Percentiles rank a stretch among this genome's conserved stretches.
phyloP scores from a whole-genome alignment of 179 eudicot genomes.

The Amaranthus tricolor region DNA sequence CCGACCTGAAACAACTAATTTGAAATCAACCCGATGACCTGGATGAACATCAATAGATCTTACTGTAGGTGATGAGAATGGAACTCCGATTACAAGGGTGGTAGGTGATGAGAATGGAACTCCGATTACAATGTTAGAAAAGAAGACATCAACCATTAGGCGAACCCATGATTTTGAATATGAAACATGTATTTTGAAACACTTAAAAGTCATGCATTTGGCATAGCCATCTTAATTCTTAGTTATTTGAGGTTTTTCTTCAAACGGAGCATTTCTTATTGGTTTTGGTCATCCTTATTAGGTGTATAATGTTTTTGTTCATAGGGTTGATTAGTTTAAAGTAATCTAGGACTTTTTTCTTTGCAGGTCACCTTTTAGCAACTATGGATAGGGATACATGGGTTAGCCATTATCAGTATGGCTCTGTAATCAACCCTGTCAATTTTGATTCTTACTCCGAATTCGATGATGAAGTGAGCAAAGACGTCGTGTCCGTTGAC shows the following conservation, averaged over 20 bases:
- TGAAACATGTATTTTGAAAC: background rate
- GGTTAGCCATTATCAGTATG: constrained; percentile 49
- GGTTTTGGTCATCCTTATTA: background rate
- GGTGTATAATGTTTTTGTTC: background rate
- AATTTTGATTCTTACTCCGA: constrained; percentile 49
- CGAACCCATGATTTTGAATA: too few relatives aligned
- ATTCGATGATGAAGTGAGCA: constrained; percentile 39
- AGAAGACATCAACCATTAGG: too few relatives aligned
- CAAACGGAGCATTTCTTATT: background rate
- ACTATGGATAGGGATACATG: constrained; percentile 56
- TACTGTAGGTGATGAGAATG: too few relatives aligned
- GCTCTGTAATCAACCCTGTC: constrained; percentile 17
- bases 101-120: too few relatives aligned
- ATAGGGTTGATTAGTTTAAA: background rate
- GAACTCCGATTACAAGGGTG: too few relatives aligned
- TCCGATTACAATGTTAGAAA: too few relatives aligned
- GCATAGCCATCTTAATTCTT: background rate
- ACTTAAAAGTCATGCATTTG: background rate
- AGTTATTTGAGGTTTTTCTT: background rate
- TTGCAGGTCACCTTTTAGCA: constrained; percentile 22
- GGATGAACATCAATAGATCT: too few relatives aligned
- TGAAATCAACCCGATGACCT: too few relatives aligned
- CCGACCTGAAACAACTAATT: too few relatives aligned
- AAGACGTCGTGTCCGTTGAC: constrained; percentile 53
- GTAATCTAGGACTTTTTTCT: background rate